Evolutionary conservation across 345 rosid species (phyloP).

Genomic region (Excoecaria agallocha): DNA sequence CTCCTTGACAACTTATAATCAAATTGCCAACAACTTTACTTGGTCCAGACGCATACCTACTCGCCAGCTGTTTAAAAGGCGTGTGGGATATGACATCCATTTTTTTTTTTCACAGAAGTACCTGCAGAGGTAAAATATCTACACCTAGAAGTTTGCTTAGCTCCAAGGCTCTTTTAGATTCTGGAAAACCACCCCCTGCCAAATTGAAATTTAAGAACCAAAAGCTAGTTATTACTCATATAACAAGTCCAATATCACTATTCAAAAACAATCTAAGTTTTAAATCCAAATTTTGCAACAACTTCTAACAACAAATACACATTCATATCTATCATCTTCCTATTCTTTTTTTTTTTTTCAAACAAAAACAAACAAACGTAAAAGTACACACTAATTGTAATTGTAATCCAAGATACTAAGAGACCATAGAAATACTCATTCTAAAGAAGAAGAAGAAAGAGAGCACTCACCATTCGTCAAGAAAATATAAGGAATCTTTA

Average conservation of each 20-base stretch:
- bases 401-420: background rate
- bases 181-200: conserved; percentile 82
- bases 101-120: conserved; percentile 10
- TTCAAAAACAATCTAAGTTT: background rate
- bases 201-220: conserved; percentile 11
- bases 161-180: conserved; percentile 73
- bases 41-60: conserved; percentile 37
- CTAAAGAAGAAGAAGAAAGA: background rate
- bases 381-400: background rate
- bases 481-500: conserved; percentile 74
- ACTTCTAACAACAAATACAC: background rate
- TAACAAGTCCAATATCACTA: background rate
- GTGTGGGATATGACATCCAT: conserved; percentile 42
- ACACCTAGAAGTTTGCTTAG: conserved; percentile 59
- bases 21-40: background rate
- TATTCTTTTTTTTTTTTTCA: background rate
- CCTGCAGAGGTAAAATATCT: conserved; percentile 65
- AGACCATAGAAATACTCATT: background rate
- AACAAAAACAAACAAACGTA: background rate
- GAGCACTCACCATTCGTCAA: conserved; percentile 67
- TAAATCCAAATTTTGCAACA: background rate
- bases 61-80: conserved; percentile 62
- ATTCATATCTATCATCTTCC: background rate
- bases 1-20: background rate
- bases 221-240: background rate